Base-by-base conservation (phyloP, 352 stramenopile species). In the Phytophthora lateralis region DNA sequence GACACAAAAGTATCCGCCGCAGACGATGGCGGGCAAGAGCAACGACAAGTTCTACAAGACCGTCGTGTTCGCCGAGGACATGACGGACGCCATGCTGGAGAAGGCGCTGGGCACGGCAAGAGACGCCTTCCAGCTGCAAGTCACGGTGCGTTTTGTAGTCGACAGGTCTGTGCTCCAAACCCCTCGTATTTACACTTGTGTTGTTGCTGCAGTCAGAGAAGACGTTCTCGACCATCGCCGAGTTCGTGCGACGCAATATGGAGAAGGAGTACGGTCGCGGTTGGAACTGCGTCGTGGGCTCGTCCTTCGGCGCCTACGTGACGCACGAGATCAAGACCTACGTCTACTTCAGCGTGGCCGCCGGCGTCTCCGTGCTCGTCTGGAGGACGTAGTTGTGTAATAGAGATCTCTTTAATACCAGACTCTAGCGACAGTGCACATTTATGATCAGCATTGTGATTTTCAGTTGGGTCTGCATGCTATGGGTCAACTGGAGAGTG, bases 251-350 rank as follows among this genome's bases (percentile, higher is more conserved):
- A 10, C 86, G 85, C 68, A 95, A 91, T 58, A 97, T 98, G 77
- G 91, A 97, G 66, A 97, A 97, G 59, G 82, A 96, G 59, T 96
- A 97, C 65, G 90, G 92, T 0, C 78, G 84, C 32, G 90, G 93
- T 21, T 98, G 93, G 93, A 98, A 98, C 71, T 96, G 89, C 58
- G 76, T 98, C 51, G 91, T 98, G 34, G 93, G 92, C 21, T 82
- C 84, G 39, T 96, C 75, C 27, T 98, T 98, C 66, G 93, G 93
- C 27, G 90, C 90, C 34, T 98, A 96, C 69, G 93, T 98, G 52
- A 98, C 93, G 18, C 93, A 98, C 69, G 91, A 98, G 67, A 98
- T 98, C 66, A 98, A 98, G 66, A 97, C 90, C 14, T 98, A 98
- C 71, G 92, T 98, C 43, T 98, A 98, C 76, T 97, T 98, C 49